Base-by-base conservation (phyloP, 768 basidiomycete genomes). In the Dendrothele bispora region DNA sequence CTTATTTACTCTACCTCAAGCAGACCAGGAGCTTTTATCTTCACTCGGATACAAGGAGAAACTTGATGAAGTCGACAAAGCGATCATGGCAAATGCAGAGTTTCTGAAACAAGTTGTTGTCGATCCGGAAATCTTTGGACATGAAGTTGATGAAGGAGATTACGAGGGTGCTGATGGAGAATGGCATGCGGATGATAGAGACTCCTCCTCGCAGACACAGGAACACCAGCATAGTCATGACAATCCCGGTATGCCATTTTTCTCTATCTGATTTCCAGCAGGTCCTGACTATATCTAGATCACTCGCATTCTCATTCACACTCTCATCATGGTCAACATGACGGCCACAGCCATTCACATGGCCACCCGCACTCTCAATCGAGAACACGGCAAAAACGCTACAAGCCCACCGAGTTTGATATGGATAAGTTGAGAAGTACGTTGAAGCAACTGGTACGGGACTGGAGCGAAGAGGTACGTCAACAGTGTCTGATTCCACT, bases 381-480 rank as follows among this genome's bases (percentile, higher is more conserved):
- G 36, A 56, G 40, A 18, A 52, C 50, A 38, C 55, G 28, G 37
- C 62, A 50, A 39, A 58, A 65, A 35, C 64, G 61, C 40, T 76
- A 75, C 54, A 74, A 69, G 48, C 78, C 83, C 1, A 82, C 78
- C 0, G 88, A 91, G 29, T 79, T 79, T 51, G 88, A 92, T 55
- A 87, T 89, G 83, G 92, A 97, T 61, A 95, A 95, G 61, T 71
- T 98, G 32, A 72, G 93, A 49, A 94, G 91, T 59, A 95, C 94
- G 0, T 66, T 98, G 30, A 91, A 95, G 60, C 93, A 95, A 57
- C 86, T 95, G 43, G 93, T 93, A 8, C 78, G 94, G 11, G 94
- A 98, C 60, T 98, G 95, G 94, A 90, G 88, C 50, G 78, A 74
- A 53, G 86, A 91, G n/a, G n/a, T n/a, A n/a, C n/a, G n/a, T n/a